A percentile compares a stretch with the other conserved stretches of the same genome.
These are phyloP conservation scores for Nyssa sinensis DNA, from an alignment of 148 eudicot genomes.

Conservation along the genomic window DNA sequence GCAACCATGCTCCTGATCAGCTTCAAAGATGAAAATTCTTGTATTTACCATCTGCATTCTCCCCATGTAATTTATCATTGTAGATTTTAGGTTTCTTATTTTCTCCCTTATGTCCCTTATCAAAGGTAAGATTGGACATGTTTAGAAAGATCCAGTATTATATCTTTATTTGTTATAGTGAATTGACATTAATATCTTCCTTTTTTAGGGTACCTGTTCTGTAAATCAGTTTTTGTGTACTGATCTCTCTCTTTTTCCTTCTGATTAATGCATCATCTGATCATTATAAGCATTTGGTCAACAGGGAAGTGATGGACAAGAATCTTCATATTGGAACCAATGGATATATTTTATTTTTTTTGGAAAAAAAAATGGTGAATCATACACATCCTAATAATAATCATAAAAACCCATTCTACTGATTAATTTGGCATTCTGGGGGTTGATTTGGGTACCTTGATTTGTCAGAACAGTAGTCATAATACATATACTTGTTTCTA, in stretches of 20 bases:
- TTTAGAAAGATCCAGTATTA: background rate
- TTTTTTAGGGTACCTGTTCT: background rate
- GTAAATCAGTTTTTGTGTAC: background rate
- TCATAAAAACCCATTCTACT: too few species aligned
- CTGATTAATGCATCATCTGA: background rate
- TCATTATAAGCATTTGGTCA: background rate
- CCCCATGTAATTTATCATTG: slow-evolving; percentile 17
- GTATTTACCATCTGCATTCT: slow-evolving; percentile 11
- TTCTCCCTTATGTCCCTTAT: background rate
- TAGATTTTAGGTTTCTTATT: slow-evolving; percentile 28
- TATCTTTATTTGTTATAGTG: slow-evolving; percentile 6
- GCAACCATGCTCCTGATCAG: slow-evolving; percentile 70
- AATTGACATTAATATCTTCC: slow-evolving; percentile 2
- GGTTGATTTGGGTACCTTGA: background rate
- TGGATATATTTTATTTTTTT: background rate
- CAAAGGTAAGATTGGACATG: slow-evolving; percentile 5
- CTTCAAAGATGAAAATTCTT: slow-evolving; percentile 51
- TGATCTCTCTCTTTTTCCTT: too few species aligned
- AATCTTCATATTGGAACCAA: background rate
- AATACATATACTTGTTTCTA: background rate
- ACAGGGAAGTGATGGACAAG: background rate
- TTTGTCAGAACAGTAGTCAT: slow-evolving; percentile 4
- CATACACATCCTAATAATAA: too few species aligned
- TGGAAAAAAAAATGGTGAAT: background rate
- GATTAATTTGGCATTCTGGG: background rate